phyloP scores from a whole-genome alignment of 73 alveolate species.

The Symbiodinium natans region DNA sequence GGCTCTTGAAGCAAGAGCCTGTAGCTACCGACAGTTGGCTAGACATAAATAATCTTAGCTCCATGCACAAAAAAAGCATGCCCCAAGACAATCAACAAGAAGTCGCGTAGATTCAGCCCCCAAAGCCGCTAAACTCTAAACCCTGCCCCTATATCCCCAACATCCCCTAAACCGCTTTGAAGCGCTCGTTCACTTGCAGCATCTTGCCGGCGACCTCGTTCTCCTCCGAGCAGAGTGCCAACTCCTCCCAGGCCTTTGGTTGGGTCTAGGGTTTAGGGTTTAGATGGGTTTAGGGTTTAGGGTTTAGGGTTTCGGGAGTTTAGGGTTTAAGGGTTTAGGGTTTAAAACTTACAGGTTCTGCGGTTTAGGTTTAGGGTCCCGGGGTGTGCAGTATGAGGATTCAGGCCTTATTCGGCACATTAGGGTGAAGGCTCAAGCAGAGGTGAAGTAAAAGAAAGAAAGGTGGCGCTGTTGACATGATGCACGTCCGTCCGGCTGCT shows the following conservation, averaged over 20 bases:
- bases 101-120: neutral
- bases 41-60: too few relatives aligned
- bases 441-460: too few relatives aligned
- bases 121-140: neutral
- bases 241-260: neutral
- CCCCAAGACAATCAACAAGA: neutral
- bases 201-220: neutral
- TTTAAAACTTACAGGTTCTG: neutral
- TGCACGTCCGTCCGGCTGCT: too few relatives aligned
- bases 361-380: neutral
- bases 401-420: too few relatives aligned
- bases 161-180: too few relatives aligned
- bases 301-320: neutral
- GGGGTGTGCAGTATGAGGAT: too few relatives aligned
- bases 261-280: neutral
- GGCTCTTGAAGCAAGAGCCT: too few relatives aligned
- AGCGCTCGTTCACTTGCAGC: neutral
- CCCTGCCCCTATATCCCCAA: neutral
- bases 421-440: too few relatives aligned
- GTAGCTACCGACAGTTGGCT: too few relatives aligned
- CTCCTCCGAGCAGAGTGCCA: neutral
- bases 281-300: too few relatives aligned
- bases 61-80: too few relatives aligned
- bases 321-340: neutral
- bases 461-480: too few relatives aligned